Conservation (phyloP, 2,329 filamentous ascomycete species). For the Cercospora sojina region DNA sequence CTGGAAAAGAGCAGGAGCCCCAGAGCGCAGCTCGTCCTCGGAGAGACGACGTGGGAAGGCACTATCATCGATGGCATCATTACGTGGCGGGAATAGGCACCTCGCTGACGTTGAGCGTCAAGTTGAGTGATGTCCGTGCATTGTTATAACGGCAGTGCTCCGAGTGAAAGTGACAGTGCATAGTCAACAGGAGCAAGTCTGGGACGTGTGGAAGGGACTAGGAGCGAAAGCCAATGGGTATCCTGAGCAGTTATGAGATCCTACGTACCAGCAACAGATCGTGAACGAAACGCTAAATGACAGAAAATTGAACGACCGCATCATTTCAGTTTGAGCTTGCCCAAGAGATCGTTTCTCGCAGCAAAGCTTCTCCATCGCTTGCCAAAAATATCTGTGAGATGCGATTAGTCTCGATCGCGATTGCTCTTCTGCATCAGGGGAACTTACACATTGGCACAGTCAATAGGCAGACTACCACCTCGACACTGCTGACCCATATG, state of each 20-base stretch:
- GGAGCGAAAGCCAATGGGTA: background rate
- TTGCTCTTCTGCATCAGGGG: background rate
- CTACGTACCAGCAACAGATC: background rate
- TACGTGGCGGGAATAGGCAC: constrained; percentile 2
- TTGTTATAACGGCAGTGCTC: background rate
- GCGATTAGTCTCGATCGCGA: background rate
- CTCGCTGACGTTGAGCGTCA: background rate
- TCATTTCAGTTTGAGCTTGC: constrained; percentile 19
- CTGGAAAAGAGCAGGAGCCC: background rate
- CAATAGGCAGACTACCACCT: constrained; percentile 71
- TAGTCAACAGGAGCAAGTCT: background rate
- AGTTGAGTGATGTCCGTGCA: background rate
- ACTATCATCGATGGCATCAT: constrained; percentile 7
- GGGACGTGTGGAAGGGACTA: background rate
- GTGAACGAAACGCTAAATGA: constrained; percentile 1
- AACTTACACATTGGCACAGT: constrained; percentile 76
- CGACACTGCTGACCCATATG: constrained; percentile 69
- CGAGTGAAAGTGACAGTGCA: background rate
- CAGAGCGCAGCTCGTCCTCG: constrained; percentile 8
- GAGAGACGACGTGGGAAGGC: constrained; percentile 2
- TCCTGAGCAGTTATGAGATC: background rate
- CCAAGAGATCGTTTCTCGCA: constrained; percentile 69
- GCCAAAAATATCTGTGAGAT: constrained; percentile 67
- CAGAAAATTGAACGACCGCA: background rate
- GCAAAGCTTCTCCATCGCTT: constrained; percentile 76